Evolutionary conservation across 805 yeast genomes (phyloP).

Genomic region (Metschnikowia koreensis): DNA sequence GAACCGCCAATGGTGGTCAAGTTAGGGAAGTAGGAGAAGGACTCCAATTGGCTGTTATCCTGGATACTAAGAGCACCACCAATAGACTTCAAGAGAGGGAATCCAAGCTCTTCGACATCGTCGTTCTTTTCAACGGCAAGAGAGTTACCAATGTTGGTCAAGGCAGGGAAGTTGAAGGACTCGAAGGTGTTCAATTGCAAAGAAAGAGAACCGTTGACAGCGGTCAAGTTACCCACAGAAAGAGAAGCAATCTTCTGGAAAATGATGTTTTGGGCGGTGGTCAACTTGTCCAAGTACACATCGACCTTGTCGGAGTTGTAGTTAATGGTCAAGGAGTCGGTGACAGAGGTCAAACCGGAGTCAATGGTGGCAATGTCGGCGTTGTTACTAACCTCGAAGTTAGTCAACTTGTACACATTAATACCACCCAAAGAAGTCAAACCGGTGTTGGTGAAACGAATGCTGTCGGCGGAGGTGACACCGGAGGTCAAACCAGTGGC

Average conservation of each 20-base stretch:
- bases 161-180: constrained; percentile 50
- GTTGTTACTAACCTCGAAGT: constrained; percentile 90
- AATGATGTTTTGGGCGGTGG: constrained; percentile 85
- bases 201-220: constrained; percentile 80
- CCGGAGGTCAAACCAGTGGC: constrained; percentile 64
- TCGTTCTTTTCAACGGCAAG: constrained; percentile 73
- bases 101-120: constrained; percentile 64
- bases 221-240: constrained; percentile 62
- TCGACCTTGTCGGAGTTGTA: constrained; percentile 79
- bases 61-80: constrained; percentile 94
- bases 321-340: constrained; percentile 73
- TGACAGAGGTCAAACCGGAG: constrained; percentile 70
- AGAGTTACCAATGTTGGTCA: constrained; percentile 74
- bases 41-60: constrained; percentile 72
- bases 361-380: constrained; percentile 66
- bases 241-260: constrained; percentile 78
- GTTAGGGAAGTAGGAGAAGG: constrained; percentile 70
- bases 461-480: constrained; percentile 68
- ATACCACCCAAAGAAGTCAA: constrained; percentile 69
- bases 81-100: constrained; percentile 65
- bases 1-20: constrained; percentile 86
- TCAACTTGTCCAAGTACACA: constrained; percentile 64
- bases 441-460: constrained; percentile 72
- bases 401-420: constrained; percentile 44
- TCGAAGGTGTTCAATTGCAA: constrained; percentile 70